A percentile compares a stretch with the other conserved stretches of the same genome.
Conservation (phyloP, 495 filamentous ascomycete genomes). For the Tuber magnatum region DNA sequence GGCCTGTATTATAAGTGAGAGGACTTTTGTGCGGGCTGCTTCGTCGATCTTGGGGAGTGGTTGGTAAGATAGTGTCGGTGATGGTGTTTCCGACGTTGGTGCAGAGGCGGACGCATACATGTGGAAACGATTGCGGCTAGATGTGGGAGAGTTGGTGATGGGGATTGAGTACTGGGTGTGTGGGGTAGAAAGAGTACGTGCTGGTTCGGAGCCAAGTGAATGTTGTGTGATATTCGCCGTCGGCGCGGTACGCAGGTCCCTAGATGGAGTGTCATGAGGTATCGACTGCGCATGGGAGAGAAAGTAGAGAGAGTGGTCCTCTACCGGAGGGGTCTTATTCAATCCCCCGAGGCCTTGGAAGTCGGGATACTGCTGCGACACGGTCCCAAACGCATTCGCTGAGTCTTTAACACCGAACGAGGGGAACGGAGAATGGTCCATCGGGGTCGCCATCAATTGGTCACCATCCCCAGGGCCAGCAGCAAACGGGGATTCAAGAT, state of each 20-base stretch:
- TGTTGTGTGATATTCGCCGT: neutral
- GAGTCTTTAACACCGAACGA: slow-evolving; percentile 9
- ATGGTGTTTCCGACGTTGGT: neutral
- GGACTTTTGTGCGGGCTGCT: slow-evolving; percentile 43
- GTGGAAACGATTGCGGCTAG: neutral
- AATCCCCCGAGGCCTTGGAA: neutral
- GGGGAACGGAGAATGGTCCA: slow-evolving; percentile 1
- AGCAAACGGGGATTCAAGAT: neutral
- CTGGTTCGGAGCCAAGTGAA: neutral
- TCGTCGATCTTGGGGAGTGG: slow-evolving; percentile 43
- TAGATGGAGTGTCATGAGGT: neutral
- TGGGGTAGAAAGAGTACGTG: neutral
- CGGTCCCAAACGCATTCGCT: neutral
- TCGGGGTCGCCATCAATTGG: neutral
- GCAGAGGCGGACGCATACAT: neutral
- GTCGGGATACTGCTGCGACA: neutral
- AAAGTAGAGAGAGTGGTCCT: neutral
- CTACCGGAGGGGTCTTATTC: neutral
- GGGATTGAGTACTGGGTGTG: neutral
- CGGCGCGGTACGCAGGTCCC: neutral
- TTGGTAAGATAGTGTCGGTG: slow-evolving; percentile 8
- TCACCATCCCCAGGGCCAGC: neutral
- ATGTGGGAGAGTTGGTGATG: neutral
- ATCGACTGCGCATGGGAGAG: neutral
- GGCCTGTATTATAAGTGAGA: slow-evolving; percentile 46